Percentiles rank a stretch among this genome's conserved stretches.
Evolutionary conservation across 139 green algal species (phyloP).

Genomic region (Edaphochlamys debaryana): DNA sequence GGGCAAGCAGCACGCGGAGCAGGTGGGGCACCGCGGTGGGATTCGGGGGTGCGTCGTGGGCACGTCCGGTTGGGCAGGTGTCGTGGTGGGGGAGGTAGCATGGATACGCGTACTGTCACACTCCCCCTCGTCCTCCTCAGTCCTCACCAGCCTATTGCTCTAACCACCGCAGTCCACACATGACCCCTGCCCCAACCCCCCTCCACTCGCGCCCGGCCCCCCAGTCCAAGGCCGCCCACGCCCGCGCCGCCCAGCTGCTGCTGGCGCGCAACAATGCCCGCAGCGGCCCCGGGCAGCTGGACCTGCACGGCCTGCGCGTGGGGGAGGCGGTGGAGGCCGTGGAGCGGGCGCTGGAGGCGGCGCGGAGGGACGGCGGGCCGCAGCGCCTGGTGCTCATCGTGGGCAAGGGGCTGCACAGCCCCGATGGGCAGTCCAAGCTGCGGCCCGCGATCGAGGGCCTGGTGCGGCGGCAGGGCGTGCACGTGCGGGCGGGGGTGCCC

Average conservation of each 20-base stretch:
- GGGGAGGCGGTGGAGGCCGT: slow-evolving; percentile 4
- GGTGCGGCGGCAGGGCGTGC: not conserved
- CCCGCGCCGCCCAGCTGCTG: not conserved
- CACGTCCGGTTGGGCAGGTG: no score
- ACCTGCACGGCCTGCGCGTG: slow-evolving; percentile 35
- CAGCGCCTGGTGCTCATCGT: slow-evolving; percentile 18
- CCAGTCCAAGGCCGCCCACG: not conserved
- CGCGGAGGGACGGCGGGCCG: not conserved
- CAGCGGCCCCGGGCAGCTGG: not conserved
- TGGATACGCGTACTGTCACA: no score
- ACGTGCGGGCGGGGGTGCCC: slow-evolving; percentile 1
- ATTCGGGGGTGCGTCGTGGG: no score
- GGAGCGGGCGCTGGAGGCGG: not conserved
- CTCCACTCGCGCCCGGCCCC: no score
- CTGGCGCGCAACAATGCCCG: slow-evolving; percentile 5
- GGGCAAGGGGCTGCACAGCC: slow-evolving; percentile 25
- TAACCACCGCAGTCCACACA: no score
- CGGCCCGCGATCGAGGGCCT: not conserved
- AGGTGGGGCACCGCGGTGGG: not conserved
- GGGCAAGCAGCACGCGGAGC: not conserved
- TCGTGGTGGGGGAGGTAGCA: no score
- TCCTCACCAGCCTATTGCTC: no score
- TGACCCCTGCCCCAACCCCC: no score
- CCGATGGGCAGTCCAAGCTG: not conserved
- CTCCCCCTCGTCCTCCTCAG: no score